Percentiles rank a stretch among this genome's conserved stretches.
phyloP scores from a whole-genome alignment of 2,329 filamentous ascomycete species.

The Sclerotinia spermophila region DNA sequence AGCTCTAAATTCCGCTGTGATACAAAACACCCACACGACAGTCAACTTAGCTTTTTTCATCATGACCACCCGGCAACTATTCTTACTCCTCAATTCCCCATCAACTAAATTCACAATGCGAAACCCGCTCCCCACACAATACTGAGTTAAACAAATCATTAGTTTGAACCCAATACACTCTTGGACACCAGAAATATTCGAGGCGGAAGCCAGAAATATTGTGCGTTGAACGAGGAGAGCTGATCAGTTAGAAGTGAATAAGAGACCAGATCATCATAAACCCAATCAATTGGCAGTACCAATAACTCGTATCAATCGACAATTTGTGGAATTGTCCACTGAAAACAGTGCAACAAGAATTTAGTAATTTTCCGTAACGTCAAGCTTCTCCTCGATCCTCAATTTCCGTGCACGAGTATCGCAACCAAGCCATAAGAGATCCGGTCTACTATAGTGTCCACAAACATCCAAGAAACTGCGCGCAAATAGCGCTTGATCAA shows the following conservation, averaged over 20 bases:
- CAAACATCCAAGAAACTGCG: conserved; percentile 11
- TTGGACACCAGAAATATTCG: no score
- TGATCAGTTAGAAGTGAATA: neutral
- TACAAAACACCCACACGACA: no score
- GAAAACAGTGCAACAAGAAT: neutral
- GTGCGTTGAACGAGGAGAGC: no score
- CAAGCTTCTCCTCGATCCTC: neutral
- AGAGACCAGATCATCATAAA: neutral
- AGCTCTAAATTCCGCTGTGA: no score
- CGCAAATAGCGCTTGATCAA: conserved; percentile 12
- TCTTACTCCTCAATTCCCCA: no score
- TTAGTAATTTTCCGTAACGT: neutral
- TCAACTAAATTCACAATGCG: no score
- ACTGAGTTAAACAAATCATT: no score
- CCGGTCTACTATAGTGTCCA: conserved; percentile 4
- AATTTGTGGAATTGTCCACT: rapidly evolving
- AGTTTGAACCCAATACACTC: no score
- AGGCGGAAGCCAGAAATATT: no score
- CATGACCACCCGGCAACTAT: no score
- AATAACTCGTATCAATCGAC: neutral
- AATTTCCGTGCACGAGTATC: conserved; percentile 10
- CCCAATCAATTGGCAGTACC: neutral
- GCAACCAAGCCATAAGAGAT: conserved; percentile 12
- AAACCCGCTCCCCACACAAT: no score
- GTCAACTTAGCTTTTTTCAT: no score